phyloP scores from a whole-genome alignment of 78 protist species.

The Salpingoeca rosetta region DNA sequence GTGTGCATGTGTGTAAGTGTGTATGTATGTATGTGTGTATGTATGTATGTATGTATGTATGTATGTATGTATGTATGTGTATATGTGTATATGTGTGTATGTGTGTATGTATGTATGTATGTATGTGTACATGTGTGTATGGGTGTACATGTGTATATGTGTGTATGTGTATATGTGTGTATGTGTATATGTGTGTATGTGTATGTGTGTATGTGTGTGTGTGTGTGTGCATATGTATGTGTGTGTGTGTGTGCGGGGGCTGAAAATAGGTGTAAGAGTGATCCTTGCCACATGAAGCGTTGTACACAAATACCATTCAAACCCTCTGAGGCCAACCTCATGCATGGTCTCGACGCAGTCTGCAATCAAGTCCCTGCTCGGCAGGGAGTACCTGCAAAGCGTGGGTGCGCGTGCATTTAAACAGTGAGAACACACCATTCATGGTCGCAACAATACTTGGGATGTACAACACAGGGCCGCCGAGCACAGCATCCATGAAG shows the following conservation, averaged over 20 bases:
- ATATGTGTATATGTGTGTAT: background rate
- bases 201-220: no score
- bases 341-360: slow-evolving; percentile 23
- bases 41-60: background rate
- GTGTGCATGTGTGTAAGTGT: background rate
- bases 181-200: no score
- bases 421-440: background rate
- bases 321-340: no score
- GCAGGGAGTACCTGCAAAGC: slow-evolving; percentile 30
- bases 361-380: slow-evolving; percentile 17
- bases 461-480: background rate
- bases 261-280: no score
- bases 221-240: no score
- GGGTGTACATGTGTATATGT: background rate
- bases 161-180: background rate
- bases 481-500: background rate
- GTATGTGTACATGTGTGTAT: background rate
- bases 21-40: background rate
- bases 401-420: no score
- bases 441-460: background rate
- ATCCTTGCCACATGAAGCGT: no score
- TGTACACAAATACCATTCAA: no score
- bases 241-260: no score
- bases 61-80: background rate
- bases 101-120: background rate